Evolutionary conservation across 2,329 filamentous ascomycete species (phyloP), one percentile per base, ranked within the genome.

Genomic region (Fonsecaea erecta): DNA sequence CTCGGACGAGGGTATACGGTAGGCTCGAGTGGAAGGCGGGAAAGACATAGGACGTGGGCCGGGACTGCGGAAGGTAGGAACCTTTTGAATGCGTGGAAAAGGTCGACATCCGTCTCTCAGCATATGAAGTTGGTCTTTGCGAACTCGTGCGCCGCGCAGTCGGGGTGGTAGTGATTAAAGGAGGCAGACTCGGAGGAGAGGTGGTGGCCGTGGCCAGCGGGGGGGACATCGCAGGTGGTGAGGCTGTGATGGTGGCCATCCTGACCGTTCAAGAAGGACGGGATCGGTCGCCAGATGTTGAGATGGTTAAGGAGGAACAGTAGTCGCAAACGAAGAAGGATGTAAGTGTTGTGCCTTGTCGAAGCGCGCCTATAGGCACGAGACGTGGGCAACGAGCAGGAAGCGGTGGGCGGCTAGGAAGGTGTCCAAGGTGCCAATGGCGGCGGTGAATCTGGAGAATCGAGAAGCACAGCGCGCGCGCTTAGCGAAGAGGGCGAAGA

Each of bases 1-100:
- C 95, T 74, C 95, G 90, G 70, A 99, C 93, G 52, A 92, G 83
- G n/a, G 93, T 88, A 77, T 97, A 97, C 6, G 91, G 79, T 18
- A 97, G 85, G 75, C 88, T 96, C 64, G 93, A 95, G 73, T 92
- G 90, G 77, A 92, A 95, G 73, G 90, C 82, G 16, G 92, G 90
- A 74, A 95, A 94, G 68, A 91, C 84, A 74, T 90, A 86, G n/a
- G 92, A 96, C 62, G 85, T 84, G 21, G 93, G 92, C 66, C 92
- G 88, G 69, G 93, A 96, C 68, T 89, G 86, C 55, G 79, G 81
- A 54, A 80, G 66, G 24, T 70, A 77, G 30, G 79, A 82, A 43
- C 77, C 71, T 69, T 78, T 84, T 16, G 91, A 93, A 65, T 86
- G 81, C 73, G 84, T 88, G 68, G 91, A 95, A 80, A 93, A 94